Evolutionary conservation across 495 filamentous ascomycete species (phyloP), one percentile per base, ranked within the genome.

Genomic region (Aspergillus asperescens): DNA sequence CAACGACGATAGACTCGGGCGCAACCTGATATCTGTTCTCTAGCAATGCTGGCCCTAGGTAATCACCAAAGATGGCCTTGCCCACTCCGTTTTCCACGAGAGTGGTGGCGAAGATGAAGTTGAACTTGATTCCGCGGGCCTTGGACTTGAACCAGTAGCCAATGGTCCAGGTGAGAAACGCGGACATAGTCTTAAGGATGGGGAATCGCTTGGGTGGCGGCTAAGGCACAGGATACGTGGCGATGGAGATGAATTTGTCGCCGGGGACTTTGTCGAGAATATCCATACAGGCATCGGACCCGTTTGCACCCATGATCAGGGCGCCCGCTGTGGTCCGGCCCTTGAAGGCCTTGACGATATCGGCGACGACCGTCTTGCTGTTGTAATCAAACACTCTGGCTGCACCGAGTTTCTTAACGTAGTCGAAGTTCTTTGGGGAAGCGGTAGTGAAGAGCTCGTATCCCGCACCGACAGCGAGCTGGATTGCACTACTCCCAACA

Each of bases 401-500:
- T 0, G 83, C 84, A 6, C 84, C 82, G 0, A 84, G 69, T 1
- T 46, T 54, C 54, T 73, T 76, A 27, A 79, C 62, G 42, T 72
- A 75, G 1, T 73, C 73, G 38, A 77, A 73, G 60, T 86, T 86
- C 54, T 71, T 70, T 2, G 66, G 64, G 1, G 74, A 77, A 0
- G 79, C 67, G 0, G 81, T 83, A 0, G 77, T 65, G 34, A 85
- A 60, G 4, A 87, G 82, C 8, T 77, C 72, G 20, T 77, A 76
- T 1, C 84, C 84, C 0, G 83, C 71, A 0, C 77, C 74, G 2
- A 65, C 65, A 5, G 80, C 81, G 18, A 85, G 76, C 60, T 87
- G 85, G 48, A 86, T 81, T 0, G 78, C 79, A 46, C 73, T 75
- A 59, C 70, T 65, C 4, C 84, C 84, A 6, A 86, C 78, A 25